phyloP scores from a whole-genome alignment of 1,139 yeast species.

The Blastobotrys buckinghamii region DNA sequence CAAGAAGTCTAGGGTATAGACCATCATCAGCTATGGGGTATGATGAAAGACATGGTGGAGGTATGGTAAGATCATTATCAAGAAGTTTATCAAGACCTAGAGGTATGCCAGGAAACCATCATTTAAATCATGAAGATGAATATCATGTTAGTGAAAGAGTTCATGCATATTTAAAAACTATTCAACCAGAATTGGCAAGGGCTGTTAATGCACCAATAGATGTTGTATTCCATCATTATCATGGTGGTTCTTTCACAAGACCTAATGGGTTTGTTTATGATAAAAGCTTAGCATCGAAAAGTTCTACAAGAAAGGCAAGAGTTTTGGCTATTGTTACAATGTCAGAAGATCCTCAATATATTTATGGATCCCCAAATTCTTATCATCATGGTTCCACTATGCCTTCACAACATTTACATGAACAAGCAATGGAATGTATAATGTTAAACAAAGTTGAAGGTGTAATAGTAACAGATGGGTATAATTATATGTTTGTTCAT shows the following conservation, averaged over 20 bases:
- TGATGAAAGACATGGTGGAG: no score
- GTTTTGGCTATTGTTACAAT: conserved; percentile 4
- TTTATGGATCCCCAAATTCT: neutral
- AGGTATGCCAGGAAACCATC: no score
- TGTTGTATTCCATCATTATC: conserved; percentile 6
- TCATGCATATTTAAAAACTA: conserved; percentile 4
- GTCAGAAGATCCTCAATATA: conserved; percentile 6
- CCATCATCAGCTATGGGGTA: conserved; percentile 4
- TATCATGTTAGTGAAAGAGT: conserved; percentile 8
- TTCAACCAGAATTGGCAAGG: conserved; percentile 1
- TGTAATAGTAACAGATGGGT: conserved; percentile 2
- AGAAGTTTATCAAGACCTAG: no score
- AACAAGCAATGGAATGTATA: conserved; percentile 9
- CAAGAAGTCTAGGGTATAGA: neutral
- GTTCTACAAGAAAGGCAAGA: neutral
- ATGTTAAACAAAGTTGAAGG: conserved; percentile 7
- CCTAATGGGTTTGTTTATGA: conserved; percentile 10
- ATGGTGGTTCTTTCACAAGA: conserved; percentile 5
- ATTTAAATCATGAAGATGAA: conserved; percentile 4
- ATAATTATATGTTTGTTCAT: conserved; percentile 10
- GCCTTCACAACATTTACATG: conserved; percentile 4
- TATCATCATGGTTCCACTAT: neutral
- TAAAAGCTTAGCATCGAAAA: neutral
- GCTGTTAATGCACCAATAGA: conserved; percentile 4
- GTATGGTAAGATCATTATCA: no score